Evolutionary conservation across 768 basidiomycete species (phyloP), one percentile per base, ranked within the genome.

Genomic region (Mycena maculata): DNA sequence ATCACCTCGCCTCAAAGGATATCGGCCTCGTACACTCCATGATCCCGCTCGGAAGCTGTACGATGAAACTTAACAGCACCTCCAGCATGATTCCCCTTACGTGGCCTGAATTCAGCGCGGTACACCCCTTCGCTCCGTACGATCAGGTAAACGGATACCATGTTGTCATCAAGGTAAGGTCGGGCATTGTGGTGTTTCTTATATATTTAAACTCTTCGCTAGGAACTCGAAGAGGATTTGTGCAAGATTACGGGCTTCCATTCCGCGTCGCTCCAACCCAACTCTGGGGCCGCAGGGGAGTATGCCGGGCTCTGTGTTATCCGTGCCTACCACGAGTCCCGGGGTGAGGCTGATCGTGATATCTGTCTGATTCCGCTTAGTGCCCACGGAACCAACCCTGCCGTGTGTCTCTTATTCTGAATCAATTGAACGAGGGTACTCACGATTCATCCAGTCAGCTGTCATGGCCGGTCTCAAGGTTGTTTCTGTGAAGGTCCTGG

Each of bases 381-480:
- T 72, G 98, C 98, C 3, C 98, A 99, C 80, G 98, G 98, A 45
- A 99, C 98, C 45, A 99, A 99, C 80, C 98, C 98, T 50, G 98
- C 98, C 54, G 94, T 94, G 74, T 81, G 92, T 30, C 36, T 53
- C 18, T 42, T 1, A n/a, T 23, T 1, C 22, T 60, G 6, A 15
- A 25, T n/a, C 53, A 36, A 16, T 30, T 56, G 30, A 58, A 38
- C 68, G 33, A 36, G 13, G 33, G 77, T 49, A 79, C 56, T 59
- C 25, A 52, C 27, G n/a, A 23, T 47, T 23, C n/a, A 55, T 63
- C 2, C 73, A 96, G 93, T 96, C 95, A 25, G 98, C 98, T 58
- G 91, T 92, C 52, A 96, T 99, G 95, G 95, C 96, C 36, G 97
- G 97, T 15, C 83, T 99, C 77, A 98, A 95, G 78, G 98, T 99